Percentiles rank a stretch among this genome's conserved stretches.
These are phyloP conservation scores for Pestalotiopsis sp. DNA, from an alignment of 2,329 filamentous ascomycete genomes.

Conservation along the genomic window DNA sequence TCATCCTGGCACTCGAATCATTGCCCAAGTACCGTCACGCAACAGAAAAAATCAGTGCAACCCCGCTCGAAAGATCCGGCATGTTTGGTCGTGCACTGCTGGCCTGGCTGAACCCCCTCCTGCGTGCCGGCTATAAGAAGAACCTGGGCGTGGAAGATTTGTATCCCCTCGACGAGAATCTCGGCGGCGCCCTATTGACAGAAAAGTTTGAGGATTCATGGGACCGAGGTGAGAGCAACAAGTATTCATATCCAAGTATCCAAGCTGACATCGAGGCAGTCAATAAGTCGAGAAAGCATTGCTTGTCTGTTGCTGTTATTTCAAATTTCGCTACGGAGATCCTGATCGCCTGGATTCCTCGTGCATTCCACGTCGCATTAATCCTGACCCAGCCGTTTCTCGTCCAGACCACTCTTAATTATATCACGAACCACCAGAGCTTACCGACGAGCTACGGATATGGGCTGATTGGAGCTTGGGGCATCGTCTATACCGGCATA, in stretches of 20 bases:
- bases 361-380: constrained; percentile 4
- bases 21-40: not conserved
- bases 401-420: constrained; percentile 1
- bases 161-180: not conserved
- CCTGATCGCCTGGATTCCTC: constrained; percentile 2
- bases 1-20: constrained; percentile 1
- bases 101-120: constrained; percentile 7
- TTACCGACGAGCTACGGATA: constrained; percentile 8
- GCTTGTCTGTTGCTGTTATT: not conserved
- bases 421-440: constrained; percentile 1
- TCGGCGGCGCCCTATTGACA: not conserved
- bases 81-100: constrained; percentile 8
- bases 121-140: not conserved
- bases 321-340: not conserved
- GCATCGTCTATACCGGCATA: constrained; percentile 5
- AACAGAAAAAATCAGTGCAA: not conserved
- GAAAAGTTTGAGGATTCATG: not conserved
- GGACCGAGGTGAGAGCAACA: not conserved
- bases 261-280: not conserved
- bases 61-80: constrained; percentile 3
- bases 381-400: constrained; percentile 5
- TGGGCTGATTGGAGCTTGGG: constrained; percentile 8
- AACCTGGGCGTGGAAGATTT: not conserved
- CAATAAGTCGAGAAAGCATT: constrained; percentile 8
- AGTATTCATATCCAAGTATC: not conserved